A percentile compares a stretch with the other conserved stretches of the same genome.
Conservation (phyloP, 2,329 filamentous ascomycete species). For the Exophiala oligosperma region DNA sequence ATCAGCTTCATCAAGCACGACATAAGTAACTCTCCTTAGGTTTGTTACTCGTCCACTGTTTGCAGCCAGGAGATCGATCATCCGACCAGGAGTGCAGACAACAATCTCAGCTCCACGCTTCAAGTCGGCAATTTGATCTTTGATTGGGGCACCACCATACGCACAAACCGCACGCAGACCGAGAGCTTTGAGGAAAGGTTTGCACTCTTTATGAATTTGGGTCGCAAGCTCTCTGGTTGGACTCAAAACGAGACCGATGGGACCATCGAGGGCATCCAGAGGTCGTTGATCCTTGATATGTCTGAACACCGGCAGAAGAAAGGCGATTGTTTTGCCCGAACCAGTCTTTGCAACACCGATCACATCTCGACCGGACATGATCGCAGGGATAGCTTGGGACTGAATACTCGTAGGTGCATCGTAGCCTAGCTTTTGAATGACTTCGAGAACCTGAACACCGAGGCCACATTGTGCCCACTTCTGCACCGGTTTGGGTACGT, state of each 20-base stretch:
- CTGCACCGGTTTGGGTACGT: slow-evolving; percentile 88
- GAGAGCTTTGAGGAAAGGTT: slow-evolving; percentile 86
- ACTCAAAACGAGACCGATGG: slow-evolving; percentile 85
- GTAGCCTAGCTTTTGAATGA: slow-evolving; percentile 78
- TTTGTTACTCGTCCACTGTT: slow-evolving; percentile 96
- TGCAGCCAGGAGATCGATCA: slow-evolving; percentile 91
- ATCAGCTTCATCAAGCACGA: slow-evolving; percentile 95
- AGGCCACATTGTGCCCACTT: slow-evolving; percentile 97
- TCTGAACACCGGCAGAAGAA: slow-evolving; percentile 93
- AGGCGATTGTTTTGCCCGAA: slow-evolving; percentile 95
- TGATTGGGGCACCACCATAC: slow-evolving; percentile 93
- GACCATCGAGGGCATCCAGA: slow-evolving; percentile 80
- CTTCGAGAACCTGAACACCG: slow-evolving; percentile 80
- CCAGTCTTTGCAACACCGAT: slow-evolving; percentile 97
- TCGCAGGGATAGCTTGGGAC: slow-evolving; percentile 87
- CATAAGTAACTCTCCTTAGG: slow-evolving; percentile 82
- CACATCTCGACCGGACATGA: slow-evolving; percentile 95
- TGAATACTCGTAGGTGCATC: slow-evolving; percentile 92
- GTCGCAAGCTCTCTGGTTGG: slow-evolving; percentile 91
- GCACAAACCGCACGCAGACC: slow-evolving; percentile 85
- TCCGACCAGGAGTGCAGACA: slow-evolving; percentile 89
- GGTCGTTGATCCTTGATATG: slow-evolving; percentile 93
- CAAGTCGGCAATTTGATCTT: slow-evolving; percentile 94
- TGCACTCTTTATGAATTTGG: slow-evolving; percentile 93
- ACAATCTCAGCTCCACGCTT: slow-evolving; percentile 95